Percentiles rank a stretch among this genome's conserved stretches.
These are phyloP conservation scores for Hortaea sp. DNA, from an alignment of 2,329 filamentous ascomycete genomes.

Conservation along the genomic window DNA sequence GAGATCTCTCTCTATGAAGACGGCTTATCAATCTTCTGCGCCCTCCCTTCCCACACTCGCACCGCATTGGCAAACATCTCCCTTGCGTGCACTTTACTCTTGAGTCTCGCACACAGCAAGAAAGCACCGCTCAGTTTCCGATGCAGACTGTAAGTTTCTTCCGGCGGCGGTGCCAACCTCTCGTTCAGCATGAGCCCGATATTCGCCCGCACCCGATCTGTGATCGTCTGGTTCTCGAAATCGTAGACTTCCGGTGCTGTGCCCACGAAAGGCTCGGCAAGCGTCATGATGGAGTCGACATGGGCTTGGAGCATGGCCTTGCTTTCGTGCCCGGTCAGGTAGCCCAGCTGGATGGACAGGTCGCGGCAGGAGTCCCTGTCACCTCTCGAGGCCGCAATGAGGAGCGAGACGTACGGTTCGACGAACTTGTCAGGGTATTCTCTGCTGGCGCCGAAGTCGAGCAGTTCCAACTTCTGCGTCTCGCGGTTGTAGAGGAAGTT, in stretches of 20 bases:
- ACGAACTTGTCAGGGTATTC: constrained; percentile 78
- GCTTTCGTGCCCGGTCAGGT: constrained; percentile 85
- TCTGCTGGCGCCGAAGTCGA: constrained; percentile 89
- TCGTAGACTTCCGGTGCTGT: constrained; percentile 77
- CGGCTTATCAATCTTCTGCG: constrained; percentile 10
- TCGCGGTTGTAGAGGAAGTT: constrained; percentile 85
- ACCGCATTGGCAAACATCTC: constrained; percentile 61
- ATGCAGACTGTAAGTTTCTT: constrained; percentile 95
- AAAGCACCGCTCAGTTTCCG: constrained; percentile 94
- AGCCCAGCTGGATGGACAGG: constrained; percentile 45
- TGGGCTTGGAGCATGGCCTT: constrained; percentile 82
- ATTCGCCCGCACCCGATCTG: constrained; percentile 74
- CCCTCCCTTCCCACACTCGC: constrained; percentile 24
- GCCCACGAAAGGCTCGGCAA: constrained; percentile 80
- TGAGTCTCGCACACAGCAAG: constrained; percentile 75
- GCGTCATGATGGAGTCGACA: constrained; percentile 73
- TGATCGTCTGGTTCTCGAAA: constrained; percentile 91
- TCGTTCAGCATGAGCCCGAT: constrained; percentile 93
- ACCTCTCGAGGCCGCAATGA: constrained; percentile 64
- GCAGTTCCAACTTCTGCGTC: constrained; percentile 64
- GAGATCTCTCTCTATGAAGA: too few species aligned
- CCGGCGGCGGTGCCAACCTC: constrained; percentile 78
- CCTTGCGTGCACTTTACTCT: constrained; percentile 70
- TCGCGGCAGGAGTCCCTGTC: constrained; percentile 21
- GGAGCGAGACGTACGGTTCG: constrained; percentile 64